phyloP scores from a whole-genome alignment of 805 yeast species.

The Komagataella phaffii region DNA sequence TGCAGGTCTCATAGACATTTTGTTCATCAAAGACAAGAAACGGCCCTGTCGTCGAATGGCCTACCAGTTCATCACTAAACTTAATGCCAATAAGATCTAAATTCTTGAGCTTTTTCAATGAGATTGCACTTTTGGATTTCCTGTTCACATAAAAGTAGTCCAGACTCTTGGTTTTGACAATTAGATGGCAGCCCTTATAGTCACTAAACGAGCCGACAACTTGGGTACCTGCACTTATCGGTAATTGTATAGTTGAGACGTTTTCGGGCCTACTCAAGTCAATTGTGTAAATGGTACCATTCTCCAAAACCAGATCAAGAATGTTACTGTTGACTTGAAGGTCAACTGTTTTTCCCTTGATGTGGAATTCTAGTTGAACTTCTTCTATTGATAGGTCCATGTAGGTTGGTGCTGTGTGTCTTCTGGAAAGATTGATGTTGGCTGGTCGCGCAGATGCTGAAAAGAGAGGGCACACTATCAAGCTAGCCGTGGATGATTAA shows the following conservation, averaged over 20 bases:
- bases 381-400: constrained; percentile 13
- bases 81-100: constrained; percentile 27
- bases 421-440: not conserved
- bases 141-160: constrained; percentile 35
- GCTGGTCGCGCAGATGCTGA: not conserved
- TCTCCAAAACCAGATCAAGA: constrained; percentile 37
- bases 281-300: constrained; percentile 47
- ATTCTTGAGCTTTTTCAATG: constrained; percentile 33
- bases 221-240: constrained; percentile 8
- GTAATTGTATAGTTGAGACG: constrained; percentile 18
- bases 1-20: constrained; percentile 27
- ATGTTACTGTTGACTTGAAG: constrained; percentile 42
- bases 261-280: constrained; percentile 52
- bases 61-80: constrained; percentile 15
- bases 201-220: constrained; percentile 28
- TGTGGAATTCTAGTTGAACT: constrained; percentile 19
- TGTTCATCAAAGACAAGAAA: constrained; percentile 33
- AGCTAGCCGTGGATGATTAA: no score
- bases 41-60: constrained; percentile 23
- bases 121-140: constrained; percentile 24
- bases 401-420: not conserved
- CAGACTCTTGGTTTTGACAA: constrained; percentile 30
- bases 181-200: constrained; percentile 35
- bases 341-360: constrained; percentile 23
- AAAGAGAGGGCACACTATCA: no score